A percentile compares a stretch with the other conserved stretches of the same genome.
Evolutionary conservation across 768 basidiomycete species (phyloP).

Genomic region (Saitozyma sp.): DNA sequence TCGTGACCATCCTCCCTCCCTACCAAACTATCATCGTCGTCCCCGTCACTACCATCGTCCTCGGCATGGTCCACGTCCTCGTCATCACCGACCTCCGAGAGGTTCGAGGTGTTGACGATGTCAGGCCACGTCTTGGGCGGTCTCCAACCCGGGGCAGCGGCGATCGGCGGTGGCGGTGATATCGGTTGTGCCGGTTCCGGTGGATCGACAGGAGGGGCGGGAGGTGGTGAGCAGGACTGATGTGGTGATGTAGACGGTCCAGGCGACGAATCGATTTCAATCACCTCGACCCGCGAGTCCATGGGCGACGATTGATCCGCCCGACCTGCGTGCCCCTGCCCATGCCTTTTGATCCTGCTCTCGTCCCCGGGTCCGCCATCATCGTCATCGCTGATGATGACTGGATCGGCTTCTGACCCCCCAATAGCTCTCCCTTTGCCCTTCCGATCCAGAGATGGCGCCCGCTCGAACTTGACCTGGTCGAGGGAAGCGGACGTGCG

Average conservation of each 20-base stretch:
- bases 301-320: background rate
- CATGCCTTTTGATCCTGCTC: too few species aligned
- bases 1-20: conserved; percentile 13
- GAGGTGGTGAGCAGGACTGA: background rate
- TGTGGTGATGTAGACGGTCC: background rate
- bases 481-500: too few species aligned
- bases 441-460: background rate
- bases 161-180: conserved; percentile 15
- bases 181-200: background rate
- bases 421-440: conserved; percentile 18
- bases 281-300: background rate
- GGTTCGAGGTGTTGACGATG: conserved; percentile 32
- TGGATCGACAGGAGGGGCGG: background rate
- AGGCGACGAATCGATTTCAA: background rate
- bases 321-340: too few species aligned
- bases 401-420: conserved; percentile 37
- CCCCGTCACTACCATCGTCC: conserved; percentile 4
- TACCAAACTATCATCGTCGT: conserved; percentile 10
- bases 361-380: conserved; percentile 7
- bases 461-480: too few species aligned
- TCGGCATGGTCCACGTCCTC: conserved; percentile 3
- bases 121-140: conserved; percentile 41
- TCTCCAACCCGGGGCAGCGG: conserved; percentile 23
- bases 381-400: conserved; percentile 50
- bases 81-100: conserved; percentile 4